Evolutionary conservation across 345 rosid species (phyloP), one percentile per base, ranked within the genome.

Genomic region (Aurinia saxatilis): DNA sequence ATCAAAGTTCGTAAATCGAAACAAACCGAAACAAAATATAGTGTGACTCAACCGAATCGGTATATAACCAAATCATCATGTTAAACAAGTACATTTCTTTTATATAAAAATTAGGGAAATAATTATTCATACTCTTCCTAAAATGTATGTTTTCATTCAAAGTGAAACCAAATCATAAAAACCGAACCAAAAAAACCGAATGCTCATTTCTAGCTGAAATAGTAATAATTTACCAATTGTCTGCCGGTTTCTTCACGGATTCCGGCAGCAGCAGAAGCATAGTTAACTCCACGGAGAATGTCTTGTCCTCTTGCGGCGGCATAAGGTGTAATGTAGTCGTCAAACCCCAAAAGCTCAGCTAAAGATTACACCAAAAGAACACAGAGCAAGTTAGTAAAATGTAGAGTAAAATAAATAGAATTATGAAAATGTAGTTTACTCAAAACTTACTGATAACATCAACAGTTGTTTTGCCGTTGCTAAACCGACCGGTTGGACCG

Each of bases 211-310:
- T 3, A 34, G 1, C 1, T 23, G 17, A 44, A 37, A 25, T 15
- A 31, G n/a, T n/a, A n/a, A n/a, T n/a, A n/a, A n/a, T n/a, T n/a
- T 72, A 88, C 96, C 85, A 90, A 67, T 55, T 86, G 97, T 16
- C 50, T 79, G 9, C 97, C 97, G 23, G 97, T 84, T 71, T 90
- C 97, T 18, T 81, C 88, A 57, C 86, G 75, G 48, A 90, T 90
- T 54, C 97, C 97, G 4, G 97, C 95, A 25, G 91, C 97, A 2
- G 90, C 97, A 0, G 97, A 90, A 25, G 97, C 97, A 19, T 74
- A 90, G 62, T 90, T 90, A 13, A 90, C 85, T 41, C 97, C 97
- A 12, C 54, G 47, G 30, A 87, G 84, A 19, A 90, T 54, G 50
- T 57, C 73, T 17, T 71, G 58, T 16, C 95, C 91, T 8, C 77